Evolutionary conservation across 129 eudicot species (phyloP), one percentile per base, ranked within the genome.

Genomic region (Centella asiatica): DNA sequence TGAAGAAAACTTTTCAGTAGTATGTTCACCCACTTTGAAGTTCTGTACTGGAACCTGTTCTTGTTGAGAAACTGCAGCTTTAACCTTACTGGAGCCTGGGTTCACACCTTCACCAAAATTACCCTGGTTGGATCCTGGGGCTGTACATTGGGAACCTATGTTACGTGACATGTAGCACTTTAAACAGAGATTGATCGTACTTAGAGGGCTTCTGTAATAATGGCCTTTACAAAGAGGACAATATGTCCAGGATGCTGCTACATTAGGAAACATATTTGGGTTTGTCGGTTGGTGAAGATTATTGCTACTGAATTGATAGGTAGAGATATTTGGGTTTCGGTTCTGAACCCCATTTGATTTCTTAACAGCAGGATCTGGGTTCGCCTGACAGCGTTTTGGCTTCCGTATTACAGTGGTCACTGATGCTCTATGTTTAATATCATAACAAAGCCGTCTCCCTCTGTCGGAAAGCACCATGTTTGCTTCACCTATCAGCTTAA

Each of bases 401-500:
- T 75, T 78, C 20, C 67, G 67, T 25, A 39, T 62, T 48, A 65
- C 49, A 32, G 70, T n/a, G 72, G 62, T 69, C 6, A 65, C 59
- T 1, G 78, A 53, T 9, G 61, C 69, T 63, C 77, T 72, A 60
- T 73, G 71, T 61, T 77, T 93, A 25, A 58, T 55, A 64, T 93
- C 99, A 70, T 82, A 81, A 18, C 77, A 6, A 39, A 74, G 65
- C 65, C 94, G 76, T 74, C 81, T 93, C 19, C 60, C 77, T 67
- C 70, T 77, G 49, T 93, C 96, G 11, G 90, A 81, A 26, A 88
- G 95, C 63, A 83, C 69, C 66, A 73, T 75, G 64, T 85, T 80
- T 62, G 99, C 96, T 71, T 93, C 96, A 57, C 92, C 90, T 52
- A 88, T 75, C 63, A 93, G 74, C 78, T 87, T 93, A 71, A 93